Evolutionary conservation across 2,329 filamentous ascomycete genomes (phyloP).

Genomic region (Alternaria dauci): DNA sequence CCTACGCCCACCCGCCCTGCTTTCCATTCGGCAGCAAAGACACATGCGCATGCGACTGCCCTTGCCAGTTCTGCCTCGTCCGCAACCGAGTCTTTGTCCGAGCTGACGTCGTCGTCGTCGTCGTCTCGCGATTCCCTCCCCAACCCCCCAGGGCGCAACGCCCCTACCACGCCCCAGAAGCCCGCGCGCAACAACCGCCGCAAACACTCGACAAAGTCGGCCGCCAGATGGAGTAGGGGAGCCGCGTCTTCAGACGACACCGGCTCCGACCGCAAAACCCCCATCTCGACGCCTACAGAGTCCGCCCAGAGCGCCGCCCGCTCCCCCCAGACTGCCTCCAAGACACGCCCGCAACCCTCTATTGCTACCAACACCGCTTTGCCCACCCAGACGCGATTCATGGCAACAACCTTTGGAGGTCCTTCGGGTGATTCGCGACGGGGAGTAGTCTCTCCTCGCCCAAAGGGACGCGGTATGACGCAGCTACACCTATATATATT

Average conservation of each 20-base stretch:
- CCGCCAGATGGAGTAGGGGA: conserved; percentile 43
- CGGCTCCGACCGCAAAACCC: conserved; percentile 34
- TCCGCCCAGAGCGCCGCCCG: conserved; percentile 23
- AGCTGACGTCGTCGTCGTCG: conserved; percentile 40
- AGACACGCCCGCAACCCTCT: conserved; percentile 27
- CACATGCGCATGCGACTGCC: conserved; percentile 40
- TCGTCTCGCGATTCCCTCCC: conserved; percentile 43
- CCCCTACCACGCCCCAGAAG: conserved; percentile 38
- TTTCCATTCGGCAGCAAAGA: conserved; percentile 18
- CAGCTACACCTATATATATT: conserved; percentile 9
- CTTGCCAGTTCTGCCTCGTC: conserved; percentile 38
- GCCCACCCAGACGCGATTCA: conserved; percentile 39
- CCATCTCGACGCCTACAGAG: conserved; percentile 31
- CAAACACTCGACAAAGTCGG: conserved; percentile 36
- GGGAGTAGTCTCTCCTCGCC: conserved; percentile 53
- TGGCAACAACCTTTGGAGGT: conserved; percentile 49
- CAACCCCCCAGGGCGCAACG: conserved; percentile 32
- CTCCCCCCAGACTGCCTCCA: conserved; percentile 29
- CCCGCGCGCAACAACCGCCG: conserved; percentile 37
- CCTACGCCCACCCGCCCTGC: conserved; percentile 23
- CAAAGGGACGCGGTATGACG: conserved; percentile 54
- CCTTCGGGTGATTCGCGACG: conserved; percentile 53
- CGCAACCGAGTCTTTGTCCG: conserved; percentile 34
- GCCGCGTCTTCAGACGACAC: conserved; percentile 40
- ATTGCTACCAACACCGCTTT: conserved; percentile 26